Evolutionary conservation across 1,139 yeast species (phyloP), one percentile per base, ranked within the genome.

Genomic region (Yamadazyma songkhlaensis): DNA sequence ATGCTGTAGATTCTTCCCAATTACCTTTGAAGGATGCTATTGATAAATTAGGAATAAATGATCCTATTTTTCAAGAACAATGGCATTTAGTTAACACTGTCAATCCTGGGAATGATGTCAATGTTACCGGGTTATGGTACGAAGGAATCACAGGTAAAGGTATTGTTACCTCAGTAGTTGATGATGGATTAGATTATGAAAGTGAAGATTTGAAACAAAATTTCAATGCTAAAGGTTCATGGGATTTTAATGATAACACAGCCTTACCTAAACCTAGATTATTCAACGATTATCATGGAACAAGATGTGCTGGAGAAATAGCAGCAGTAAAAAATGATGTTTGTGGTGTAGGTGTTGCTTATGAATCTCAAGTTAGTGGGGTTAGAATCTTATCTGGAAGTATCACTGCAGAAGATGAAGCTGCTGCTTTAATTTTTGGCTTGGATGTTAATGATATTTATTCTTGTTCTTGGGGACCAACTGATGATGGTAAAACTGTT

Each of bases 401-500:
- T 27, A 77, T 94, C 36, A 80, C 94, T 3, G 71, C 87, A 4
- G 95, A 84, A 38, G 96, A 89, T 45, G 98, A 94, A 60, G 97
- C 98, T 0, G 78, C 85, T 2, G 86, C 97, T 1, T 66, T 94
- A 69, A 72, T 85, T 31, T 85, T 84, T 60, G 94, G 82, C 0
- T 67, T 84, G 51, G 90, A 87, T 43, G 72, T 74, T 9, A 92
- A 92, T 57, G 96, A 90, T 59, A 92, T 94, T 28, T 94, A 88
- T 59, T 87, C 96, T 3, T 94, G 99, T 60, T 88, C 96, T 4
- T 94, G 99, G 99, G 99, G 99, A 2, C 99, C 99, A 1, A 77
- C 90, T 1, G 99, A 94, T 59, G 86, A 90, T 57, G 99, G 98
- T 0, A 71, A 60, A 43, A 79, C 96, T 0, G 77, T 92, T 71